These are phyloP conservation scores for Gossypium gossypioides DNA, from an alignment of 441 rosid species.

Conservation along the genomic window DNA sequence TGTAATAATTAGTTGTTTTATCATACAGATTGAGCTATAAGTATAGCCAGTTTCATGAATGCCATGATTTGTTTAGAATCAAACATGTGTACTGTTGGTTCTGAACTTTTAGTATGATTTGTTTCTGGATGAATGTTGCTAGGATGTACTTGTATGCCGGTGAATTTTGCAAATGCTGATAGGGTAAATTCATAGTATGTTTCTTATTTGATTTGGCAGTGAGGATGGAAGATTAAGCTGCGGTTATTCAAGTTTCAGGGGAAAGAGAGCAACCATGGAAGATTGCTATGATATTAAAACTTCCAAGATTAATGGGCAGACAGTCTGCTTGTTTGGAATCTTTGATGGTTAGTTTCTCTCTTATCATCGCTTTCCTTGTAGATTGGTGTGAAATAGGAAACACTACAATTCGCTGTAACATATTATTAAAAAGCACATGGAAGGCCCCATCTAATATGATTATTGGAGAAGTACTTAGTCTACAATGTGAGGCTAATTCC, in stretches of 20 bases:
- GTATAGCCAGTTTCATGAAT: neutral
- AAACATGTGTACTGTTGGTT: neutral
- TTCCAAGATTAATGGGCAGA: constrained; percentile 58
- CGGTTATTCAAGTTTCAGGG: constrained; percentile 90
- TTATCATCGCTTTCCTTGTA: constrained; percentile 9
- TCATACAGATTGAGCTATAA: neutral
- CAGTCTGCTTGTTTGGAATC: constrained; percentile 85
- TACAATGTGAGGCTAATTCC: neutral
- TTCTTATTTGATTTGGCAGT: constrained; percentile 39
- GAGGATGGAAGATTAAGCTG: constrained; percentile 82
- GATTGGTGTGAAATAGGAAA: constrained; percentile 8
- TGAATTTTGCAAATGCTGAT: neutral
- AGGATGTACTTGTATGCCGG: neutral
- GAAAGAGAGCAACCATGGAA: constrained; percentile 94
- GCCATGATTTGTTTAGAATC: neutral
- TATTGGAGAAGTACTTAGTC: neutral
- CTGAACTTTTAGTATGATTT: neutral
- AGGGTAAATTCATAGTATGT: neutral
- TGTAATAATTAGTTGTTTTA: neutral
- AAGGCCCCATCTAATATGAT: neutral
- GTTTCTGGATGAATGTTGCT: neutral
- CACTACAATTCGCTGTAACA: neutral
- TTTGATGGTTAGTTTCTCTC: constrained; percentile 71
- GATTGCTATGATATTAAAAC: constrained; percentile 76
- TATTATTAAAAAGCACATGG: neutral